Base-by-base conservation (phyloP, 495 filamentous ascomycete genomes). In the Xylaria scruposa region DNA sequence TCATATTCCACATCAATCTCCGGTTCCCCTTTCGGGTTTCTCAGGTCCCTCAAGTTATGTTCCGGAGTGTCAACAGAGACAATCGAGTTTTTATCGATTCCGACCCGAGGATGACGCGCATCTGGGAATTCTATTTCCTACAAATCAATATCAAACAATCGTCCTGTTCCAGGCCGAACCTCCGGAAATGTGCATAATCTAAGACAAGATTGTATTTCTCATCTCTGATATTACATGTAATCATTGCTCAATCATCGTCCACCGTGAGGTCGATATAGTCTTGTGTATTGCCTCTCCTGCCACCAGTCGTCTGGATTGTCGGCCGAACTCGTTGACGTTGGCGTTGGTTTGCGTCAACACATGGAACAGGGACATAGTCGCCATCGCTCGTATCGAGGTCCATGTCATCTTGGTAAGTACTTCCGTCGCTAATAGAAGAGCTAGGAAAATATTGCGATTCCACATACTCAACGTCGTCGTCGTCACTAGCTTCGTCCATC, bases 391-490 rank as follows among this genome's bases (percentile, higher is more conserved):
- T 24, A 15, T 53, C 58, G 26, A 71, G 19, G 4, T 71, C 70
- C 62, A 71, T 64, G 12, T 65, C 49, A 12, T 58, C 61, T 2
- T 38, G 13, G 33, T 19, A 1, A 19, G 1, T n/a, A 44, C 33
- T 54, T 21, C 46, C 59, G 38, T 17, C 38, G 49, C n/a, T 63
- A 29, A 9, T 19, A 6, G 38, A 58, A 54, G 59, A 33, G n/a
- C 42, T 53, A 3, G 31, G 24, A 7, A 51, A 21, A 1, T 24
- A 31, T 29, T 70, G 72, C n/a, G 51, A 49, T 7, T 68, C 75
- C 12, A 77, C 29, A 46, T 68, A 77, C 44, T 77, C 68, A 0
- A 77, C 56, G 2, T 76, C 70, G 36, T 46, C 71, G 1, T 47
- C 66, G 60, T 64, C 58, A 31, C 38, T 5, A 21, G 9, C 21